Percentiles rank a stretch among this genome's conserved stretches.
Conservation (phyloP, 169 alveolate species). For the Fabrea salina region DNA sequence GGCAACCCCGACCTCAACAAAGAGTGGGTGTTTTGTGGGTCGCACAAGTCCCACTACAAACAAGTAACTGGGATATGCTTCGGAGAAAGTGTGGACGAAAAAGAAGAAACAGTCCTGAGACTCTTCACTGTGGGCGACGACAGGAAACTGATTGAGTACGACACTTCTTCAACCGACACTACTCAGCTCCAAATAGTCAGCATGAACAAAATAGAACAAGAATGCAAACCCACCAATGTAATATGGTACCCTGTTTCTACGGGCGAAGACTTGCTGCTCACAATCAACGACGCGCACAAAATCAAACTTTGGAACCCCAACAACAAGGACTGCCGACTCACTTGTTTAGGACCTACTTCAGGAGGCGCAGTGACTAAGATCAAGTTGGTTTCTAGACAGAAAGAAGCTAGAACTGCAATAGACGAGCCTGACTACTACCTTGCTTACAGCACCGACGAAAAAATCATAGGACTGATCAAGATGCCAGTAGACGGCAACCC, state of each 20-base stretch:
- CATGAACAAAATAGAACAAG: constrained; percentile 66
- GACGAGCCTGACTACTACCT: constrained; percentile 61
- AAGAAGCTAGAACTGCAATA: constrained; percentile 30
- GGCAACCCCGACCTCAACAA: constrained; percentile 49
- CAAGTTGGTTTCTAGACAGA: not conserved
- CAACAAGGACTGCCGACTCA: constrained; percentile 61
- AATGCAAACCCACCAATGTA: constrained; percentile 76
- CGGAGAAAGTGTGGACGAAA: constrained; percentile 69
- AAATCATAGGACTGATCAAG: constrained; percentile 81
- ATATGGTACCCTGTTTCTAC: constrained; percentile 81
- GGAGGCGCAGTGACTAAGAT: constrained; percentile 76
- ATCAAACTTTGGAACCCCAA: constrained; percentile 79
- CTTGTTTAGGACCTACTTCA: constrained; percentile 87
- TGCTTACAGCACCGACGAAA: constrained; percentile 75
- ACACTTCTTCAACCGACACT: constrained; percentile 57
- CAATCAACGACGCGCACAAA: constrained; percentile 79
- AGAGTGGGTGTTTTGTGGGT: constrained; percentile 71
- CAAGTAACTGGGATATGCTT: constrained; percentile 62
- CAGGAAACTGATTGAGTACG: constrained; percentile 74
- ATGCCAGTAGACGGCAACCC: constrained; percentile 89
- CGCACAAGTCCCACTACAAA: constrained; percentile 60
- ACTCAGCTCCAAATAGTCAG: constrained; percentile 11
- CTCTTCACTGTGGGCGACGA: constrained; percentile 81
- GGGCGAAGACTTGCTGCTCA: constrained; percentile 73
- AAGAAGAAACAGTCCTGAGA: constrained; percentile 54